Evolutionary conservation across 805 yeast genomes (phyloP).

Genomic region (Yarrowia porcina): DNA sequence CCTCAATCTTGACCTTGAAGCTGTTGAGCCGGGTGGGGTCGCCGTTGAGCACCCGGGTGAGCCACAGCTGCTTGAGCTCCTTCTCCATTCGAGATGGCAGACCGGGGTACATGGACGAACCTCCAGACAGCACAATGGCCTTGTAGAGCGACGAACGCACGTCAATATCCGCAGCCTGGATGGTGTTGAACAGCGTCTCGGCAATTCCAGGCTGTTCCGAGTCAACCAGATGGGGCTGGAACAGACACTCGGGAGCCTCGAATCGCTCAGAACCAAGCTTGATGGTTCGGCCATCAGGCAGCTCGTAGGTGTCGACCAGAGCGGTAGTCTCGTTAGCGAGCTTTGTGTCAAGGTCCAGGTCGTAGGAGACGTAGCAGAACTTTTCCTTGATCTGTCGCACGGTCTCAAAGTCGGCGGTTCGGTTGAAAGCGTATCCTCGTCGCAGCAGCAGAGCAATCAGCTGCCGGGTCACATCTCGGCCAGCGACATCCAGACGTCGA

Average conservation of each 20-base stretch:
- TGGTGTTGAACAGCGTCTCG: constrained; percentile 84
- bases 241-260: constrained; percentile 94
- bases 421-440: constrained; percentile 95
- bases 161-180: constrained; percentile 93
- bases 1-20: constrained; percentile 95
- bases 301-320: constrained; percentile 82
- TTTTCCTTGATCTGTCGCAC: constrained; percentile 97
- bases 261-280: constrained; percentile 94
- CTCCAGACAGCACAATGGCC: constrained; percentile 94
- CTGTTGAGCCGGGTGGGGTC: constrained; percentile 78
- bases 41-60: constrained; percentile 78
- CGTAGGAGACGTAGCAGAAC: constrained; percentile 91
- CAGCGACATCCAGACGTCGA: constrained; percentile 91
- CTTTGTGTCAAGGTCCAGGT: constrained; percentile 81
- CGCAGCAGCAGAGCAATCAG: constrained; percentile 85
- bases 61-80: constrained; percentile 95
- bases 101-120: constrained; percentile 98
- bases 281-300: constrained; percentile 95
- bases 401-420: constrained; percentile 98
- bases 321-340: constrained; percentile 94
- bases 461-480: constrained; percentile 97
- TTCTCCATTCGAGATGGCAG: constrained; percentile 92
- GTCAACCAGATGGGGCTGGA: constrained; percentile 93
- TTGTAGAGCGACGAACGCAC: constrained; percentile 82
- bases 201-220: constrained; percentile 97